Conservation (phyloP, 2,329 filamentous ascomycete species). For the Ophiocordyceps unilateralis region DNA sequence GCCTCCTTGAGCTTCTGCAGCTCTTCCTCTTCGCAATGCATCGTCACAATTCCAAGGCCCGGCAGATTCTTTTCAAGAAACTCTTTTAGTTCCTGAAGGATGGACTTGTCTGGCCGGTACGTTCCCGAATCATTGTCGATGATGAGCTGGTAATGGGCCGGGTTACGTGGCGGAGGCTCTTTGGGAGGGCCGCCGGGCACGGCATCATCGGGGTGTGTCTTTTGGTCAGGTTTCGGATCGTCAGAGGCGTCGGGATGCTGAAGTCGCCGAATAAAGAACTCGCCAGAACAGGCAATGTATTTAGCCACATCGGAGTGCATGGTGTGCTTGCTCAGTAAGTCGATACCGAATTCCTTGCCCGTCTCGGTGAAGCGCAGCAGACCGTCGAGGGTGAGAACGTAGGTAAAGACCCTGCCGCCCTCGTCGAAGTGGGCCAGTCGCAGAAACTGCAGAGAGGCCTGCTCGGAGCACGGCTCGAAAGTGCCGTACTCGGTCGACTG, state of each 20-base stretch:
- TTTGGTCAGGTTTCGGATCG: conserved; percentile 23
- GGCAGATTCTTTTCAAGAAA: conserved; percentile 62
- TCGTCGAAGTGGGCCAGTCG: conserved; percentile 76
- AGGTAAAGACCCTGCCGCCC: conserved; percentile 77
- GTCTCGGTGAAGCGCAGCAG: conserved; percentile 87
- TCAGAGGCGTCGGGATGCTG: conserved; percentile 27
- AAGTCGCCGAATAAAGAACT: conserved; percentile 74
- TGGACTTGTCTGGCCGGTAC: conserved; percentile 68
- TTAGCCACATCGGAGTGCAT: conserved; percentile 90
- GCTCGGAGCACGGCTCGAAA: conserved; percentile 47
- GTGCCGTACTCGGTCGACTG: conserved; percentile 53
- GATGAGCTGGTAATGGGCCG: conserved; percentile 59
- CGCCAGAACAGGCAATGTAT: conserved; percentile 82
- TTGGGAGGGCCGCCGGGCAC: conserved; percentile 28
- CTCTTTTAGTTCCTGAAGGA: conserved; percentile 51
- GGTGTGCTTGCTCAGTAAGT: conserved; percentile 84
- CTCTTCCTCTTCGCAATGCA: conserved; percentile 64
- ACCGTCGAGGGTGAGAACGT: conserved; percentile 75
- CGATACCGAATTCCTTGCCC: conserved; percentile 86
- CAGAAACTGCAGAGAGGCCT: conserved; percentile 65
- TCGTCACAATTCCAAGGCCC: conserved; percentile 53
- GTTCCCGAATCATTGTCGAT: conserved; percentile 95
- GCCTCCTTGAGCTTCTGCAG: conserved; percentile 59
- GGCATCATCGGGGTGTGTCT: conserved; percentile 34
- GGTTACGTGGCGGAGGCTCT: conserved; percentile 25